Conservation (phyloP, 169 alveolate species). For the Eimeria tenella region DNA sequence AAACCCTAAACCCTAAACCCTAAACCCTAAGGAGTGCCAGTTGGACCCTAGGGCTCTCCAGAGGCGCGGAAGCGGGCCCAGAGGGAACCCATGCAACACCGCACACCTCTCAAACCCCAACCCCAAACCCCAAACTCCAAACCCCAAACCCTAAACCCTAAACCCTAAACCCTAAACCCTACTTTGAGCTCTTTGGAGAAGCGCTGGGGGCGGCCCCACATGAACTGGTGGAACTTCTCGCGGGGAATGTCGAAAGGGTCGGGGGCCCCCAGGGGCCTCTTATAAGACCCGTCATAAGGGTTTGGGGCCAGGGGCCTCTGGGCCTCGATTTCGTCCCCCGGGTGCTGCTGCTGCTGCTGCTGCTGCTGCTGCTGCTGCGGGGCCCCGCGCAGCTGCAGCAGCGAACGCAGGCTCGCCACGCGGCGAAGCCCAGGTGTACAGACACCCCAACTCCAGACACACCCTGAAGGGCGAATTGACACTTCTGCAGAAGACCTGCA, state of each 20-base stretch:
- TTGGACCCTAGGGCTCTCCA: too few species aligned
- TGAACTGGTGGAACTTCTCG: slow-evolving; percentile 69
- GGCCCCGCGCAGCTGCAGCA: background rate
- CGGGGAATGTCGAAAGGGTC: slow-evolving; percentile 44
- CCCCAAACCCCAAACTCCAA: background rate
- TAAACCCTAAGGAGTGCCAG: too few species aligned
- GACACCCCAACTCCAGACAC: too few species aligned
- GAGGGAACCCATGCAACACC: too few species aligned
- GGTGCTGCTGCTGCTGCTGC: slow-evolving; percentile 21
- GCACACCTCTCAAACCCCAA: too few species aligned
- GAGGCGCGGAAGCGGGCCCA: too few species aligned
- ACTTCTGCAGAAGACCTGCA: too few species aligned
- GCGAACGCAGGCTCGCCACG: too few species aligned
- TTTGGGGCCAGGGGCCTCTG: slow-evolving; percentile 72
- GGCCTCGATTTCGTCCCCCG: slow-evolving; percentile 58
- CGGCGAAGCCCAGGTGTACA: too few species aligned
- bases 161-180: slow-evolving; percentile 1
- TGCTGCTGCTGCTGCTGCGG: slow-evolving; percentile 4
- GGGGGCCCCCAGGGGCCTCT: slow-evolving; percentile 72
- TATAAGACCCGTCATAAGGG: slow-evolving; percentile 67
- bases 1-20: too few species aligned
- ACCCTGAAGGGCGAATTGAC: too few species aligned
- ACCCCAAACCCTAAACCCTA: background rate
- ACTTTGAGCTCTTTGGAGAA: slow-evolving; percentile 76
- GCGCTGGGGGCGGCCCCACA: slow-evolving; percentile 75